Base-by-base conservation (phyloP, 2,329 filamentous ascomycete genomes). In the Orbilia oligospora region DNA sequence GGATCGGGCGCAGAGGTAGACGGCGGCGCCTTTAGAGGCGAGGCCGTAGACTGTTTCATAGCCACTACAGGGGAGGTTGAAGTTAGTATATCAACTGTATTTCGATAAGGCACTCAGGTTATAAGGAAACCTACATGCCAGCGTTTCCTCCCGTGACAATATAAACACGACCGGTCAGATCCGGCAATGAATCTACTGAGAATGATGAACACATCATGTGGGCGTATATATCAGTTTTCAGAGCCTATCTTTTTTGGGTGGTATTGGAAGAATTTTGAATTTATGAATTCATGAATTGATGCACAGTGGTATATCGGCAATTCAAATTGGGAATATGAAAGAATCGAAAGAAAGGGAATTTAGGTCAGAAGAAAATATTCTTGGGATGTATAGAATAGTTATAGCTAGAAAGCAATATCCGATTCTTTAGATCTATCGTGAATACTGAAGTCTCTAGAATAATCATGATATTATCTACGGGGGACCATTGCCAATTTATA, bases 1-100 rank as follows among this genome's bases (percentile, higher is more conserved):
- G 0, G 84, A 85, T 22, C 86, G 85, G 1, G 84, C 85, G 12
- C 84, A 84, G 20, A 87, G 80, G 80, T 86, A 87, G 44, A 87
- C 85, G 63, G 83, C 86, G 38, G 84, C 86, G 75, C 85, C 84
- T 41, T 84, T 83, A 5, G 46, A 33, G 22, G 79, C 66, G 0
- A 82, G 71, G 10, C 71, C 70, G 38, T 51, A 65, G 27, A 81
- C 75, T 12, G 80, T 80, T 61, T 79, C 67, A 55, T 80, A 71
- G 36, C 81, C 81, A 22, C 76, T 79, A n/a, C n/a, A n/a, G 18
- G 12, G 38, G 3, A n/a, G 3, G 16, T 41, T 36, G 16, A 10
- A 36, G 12, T 41, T 55, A 38, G 38, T 58, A 3, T 33, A 10
- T 36, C n/a, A n/a, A n/a, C 16, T 44, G 14, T 41, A 41, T 2